A percentile compares a stretch with the other conserved stretches of the same genome.
Evolutionary conservation across 768 basidiomycete genomes (phyloP).

Genomic region (Termitomyces sp.): DNA sequence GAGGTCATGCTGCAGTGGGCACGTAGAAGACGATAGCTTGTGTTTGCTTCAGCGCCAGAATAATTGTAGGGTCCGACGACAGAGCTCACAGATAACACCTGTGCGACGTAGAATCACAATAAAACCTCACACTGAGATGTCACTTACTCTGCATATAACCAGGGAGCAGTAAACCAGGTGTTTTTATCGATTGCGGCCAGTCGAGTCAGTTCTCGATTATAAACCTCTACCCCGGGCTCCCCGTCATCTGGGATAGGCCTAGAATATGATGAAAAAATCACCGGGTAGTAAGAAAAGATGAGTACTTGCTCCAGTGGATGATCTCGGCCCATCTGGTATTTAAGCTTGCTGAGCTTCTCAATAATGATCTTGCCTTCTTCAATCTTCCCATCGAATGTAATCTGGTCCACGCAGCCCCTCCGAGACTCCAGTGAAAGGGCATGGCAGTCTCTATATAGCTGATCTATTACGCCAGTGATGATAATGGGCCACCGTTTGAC

Average conservation of each 20-base stretch:
- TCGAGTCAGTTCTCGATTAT: constrained; percentile 65
- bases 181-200: constrained; percentile 42
- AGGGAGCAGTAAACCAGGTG: constrained; percentile 90
- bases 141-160: constrained; percentile 93
- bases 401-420: constrained; percentile 15
- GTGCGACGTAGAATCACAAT: not conserved
- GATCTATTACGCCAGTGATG: constrained; percentile 74
- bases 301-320: constrained; percentile 53
- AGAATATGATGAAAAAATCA: not conserved
- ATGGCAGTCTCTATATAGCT: constrained; percentile 66
- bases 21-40: constrained; percentile 79
- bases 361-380: constrained; percentile 80
- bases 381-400: constrained; percentile 36
- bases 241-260: constrained; percentile 76
- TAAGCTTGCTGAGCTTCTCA: constrained; percentile 64
- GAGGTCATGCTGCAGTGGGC: constrained; percentile 61
- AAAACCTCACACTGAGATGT: not conserved
- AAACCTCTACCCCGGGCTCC: constrained; percentile 60
- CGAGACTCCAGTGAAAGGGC: constrained; percentile 40
- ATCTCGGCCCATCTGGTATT: constrained; percentile 86
- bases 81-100: constrained; percentile 69
- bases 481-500: constrained; percentile 80
- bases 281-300: not conserved
- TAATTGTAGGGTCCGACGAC: not conserved
- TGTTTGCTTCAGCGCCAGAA: not conserved